Percentiles rank a stretch among this genome's conserved stretches.
phyloP scores from a whole-genome alignment of 768 basidiomycete genomes.

The Russula sp. region DNA sequence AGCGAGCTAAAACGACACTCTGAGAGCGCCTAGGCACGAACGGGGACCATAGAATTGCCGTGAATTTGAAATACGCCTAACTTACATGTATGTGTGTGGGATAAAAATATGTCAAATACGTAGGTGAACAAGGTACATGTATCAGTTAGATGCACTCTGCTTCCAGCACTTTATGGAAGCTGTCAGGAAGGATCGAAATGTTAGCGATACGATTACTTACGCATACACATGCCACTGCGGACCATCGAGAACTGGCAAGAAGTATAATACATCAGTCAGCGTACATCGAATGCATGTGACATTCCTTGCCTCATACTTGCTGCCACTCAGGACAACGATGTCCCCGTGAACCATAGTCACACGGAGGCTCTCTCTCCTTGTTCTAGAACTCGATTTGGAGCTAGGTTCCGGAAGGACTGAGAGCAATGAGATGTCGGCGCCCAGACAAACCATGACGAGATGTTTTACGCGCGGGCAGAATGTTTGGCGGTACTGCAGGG shows the following conservation, averaged over 20 bases:
- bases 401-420: neutral
- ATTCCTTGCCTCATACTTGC: constrained; percentile 11
- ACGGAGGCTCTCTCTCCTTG: constrained; percentile 16
- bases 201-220: constrained; percentile 6
- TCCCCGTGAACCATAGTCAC: constrained; percentile 24
- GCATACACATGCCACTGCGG: constrained; percentile 21
- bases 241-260: constrained; percentile 4
- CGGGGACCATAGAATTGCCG: neutral
- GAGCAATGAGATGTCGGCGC: constrained; percentile 17
- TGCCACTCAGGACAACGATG: constrained; percentile 10
- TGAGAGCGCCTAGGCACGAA: neutral
- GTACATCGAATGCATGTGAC: neutral
- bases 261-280: neutral
- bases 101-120: constrained; percentile 11
- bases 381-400: neutral
- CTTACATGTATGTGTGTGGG: neutral
- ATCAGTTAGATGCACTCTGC: constrained; percentile 10
- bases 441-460: constrained; percentile 18
- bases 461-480: constrained; percentile 7
- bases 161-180: constrained; percentile 14
- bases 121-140: neutral
- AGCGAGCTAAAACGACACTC: neutral
- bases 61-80: neutral
- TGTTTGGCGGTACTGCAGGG: constrained; percentile 7
- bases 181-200: neutral